A percentile compares a stretch with the other conserved stretches of the same genome.
These are phyloP conservation scores for Clarireedia monteithiana DNA, from an alignment of 2,329 filamentous ascomycete genomes.

Conservation along the genomic window DNA sequence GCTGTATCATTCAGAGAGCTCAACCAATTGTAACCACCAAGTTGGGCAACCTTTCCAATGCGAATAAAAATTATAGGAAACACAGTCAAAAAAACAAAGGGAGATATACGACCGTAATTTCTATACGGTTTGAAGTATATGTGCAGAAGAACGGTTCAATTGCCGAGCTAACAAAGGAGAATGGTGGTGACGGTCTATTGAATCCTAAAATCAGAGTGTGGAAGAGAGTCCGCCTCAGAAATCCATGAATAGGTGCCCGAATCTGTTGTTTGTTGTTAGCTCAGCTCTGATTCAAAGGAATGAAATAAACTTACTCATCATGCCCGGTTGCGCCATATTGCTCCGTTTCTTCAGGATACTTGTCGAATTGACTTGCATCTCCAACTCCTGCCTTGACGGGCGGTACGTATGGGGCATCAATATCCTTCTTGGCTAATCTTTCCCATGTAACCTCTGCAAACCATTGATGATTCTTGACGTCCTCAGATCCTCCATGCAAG, in stretches of 20 bases:
- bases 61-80: background rate
- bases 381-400: slow-evolving; percentile 90
- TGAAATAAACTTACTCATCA: slow-evolving; percentile 68
- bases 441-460: slow-evolving; percentile 99
- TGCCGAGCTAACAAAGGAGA: slow-evolving; percentile 9
- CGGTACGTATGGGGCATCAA: slow-evolving; percentile 95
- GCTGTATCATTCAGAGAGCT: background rate
- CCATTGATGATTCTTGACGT: slow-evolving; percentile 94
- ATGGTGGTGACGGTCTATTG: background rate
- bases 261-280: slow-evolving; percentile 5
- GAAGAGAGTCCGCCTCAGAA: slow-evolving; percentile 6
- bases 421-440: slow-evolving; percentile 85
- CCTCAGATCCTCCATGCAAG: slow-evolving; percentile 78
- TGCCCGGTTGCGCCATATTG: slow-evolving; percentile 72
- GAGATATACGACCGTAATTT: slow-evolving; percentile 10
- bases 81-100: slow-evolving; percentile 2
- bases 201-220: background rate
- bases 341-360: slow-evolving; percentile 95
- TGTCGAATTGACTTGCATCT: slow-evolving; percentile 95
- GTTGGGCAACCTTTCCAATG: slow-evolving; percentile 3
- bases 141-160: slow-evolving; percentile 14
- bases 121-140: slow-evolving; percentile 14
- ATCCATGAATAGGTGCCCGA: slow-evolving; percentile 20
- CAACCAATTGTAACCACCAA: slow-evolving; percentile 1
- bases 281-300: slow-evolving; percentile 22